Conservation (phyloP, 345 rosid species). For the Eucalyptus cloeziana region DNA sequence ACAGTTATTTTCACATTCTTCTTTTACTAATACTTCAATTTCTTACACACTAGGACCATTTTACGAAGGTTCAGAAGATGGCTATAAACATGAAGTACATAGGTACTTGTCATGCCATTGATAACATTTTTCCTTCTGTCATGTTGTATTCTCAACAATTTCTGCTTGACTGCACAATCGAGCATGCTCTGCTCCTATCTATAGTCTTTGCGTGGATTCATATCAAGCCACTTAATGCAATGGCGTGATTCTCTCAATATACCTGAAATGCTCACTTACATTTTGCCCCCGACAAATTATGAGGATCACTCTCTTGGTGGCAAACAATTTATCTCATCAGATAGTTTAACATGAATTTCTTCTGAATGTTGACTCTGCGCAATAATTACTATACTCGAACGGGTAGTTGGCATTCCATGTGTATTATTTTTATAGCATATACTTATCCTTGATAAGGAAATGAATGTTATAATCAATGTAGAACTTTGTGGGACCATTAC, state of each 20-base stretch:
- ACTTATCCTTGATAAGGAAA: neutral
- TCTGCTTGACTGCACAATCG: neutral
- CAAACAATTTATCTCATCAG: neutral
- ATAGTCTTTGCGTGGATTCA: neutral
- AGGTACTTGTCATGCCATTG: slow-evolving; percentile 20
- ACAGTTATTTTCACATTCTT: neutral
- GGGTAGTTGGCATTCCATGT: neutral
- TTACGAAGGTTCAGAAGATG: slow-evolving; percentile 53
- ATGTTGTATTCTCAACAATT: neutral
- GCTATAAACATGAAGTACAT: slow-evolving; percentile 79
- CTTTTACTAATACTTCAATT: neutral
- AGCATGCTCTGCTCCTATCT: neutral
- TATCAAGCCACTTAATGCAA: neutral
- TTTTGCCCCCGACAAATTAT: neutral
- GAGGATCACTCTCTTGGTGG: neutral
- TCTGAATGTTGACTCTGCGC: neutral
- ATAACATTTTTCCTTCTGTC: neutral
- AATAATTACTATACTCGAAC: neutral
- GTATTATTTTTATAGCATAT: neutral
- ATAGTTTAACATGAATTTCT: neutral
- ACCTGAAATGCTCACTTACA: neutral
- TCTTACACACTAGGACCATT: slow-evolving; percentile 50
- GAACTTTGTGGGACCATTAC: neutral
- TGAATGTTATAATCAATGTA: neutral
- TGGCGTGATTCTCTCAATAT: neutral